Percentiles rank a stretch among this genome's conserved stretches.
Conservation (phyloP, 768 basidiomycete species). For the Tylopilus felleus region DNA sequence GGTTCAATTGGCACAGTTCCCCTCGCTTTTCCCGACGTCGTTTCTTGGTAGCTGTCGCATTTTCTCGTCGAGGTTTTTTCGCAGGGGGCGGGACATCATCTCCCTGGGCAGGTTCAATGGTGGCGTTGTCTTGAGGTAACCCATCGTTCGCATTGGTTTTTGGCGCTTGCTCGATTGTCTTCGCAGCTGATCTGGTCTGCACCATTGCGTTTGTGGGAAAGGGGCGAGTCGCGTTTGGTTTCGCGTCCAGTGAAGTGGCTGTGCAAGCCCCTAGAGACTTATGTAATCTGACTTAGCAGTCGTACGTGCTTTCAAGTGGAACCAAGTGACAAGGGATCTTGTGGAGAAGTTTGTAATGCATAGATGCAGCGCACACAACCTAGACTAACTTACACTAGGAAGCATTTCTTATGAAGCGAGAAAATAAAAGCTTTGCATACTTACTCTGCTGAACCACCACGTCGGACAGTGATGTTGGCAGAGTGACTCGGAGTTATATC, state of each 20-base stretch:
- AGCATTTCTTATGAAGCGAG: too few species aligned
- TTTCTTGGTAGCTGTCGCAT: background rate
- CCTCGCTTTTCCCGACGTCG: background rate
- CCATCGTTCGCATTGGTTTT: background rate
- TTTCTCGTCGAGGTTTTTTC: background rate
- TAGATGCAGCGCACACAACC: too few species aligned
- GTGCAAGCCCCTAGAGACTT: background rate
- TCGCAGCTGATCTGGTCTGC: background rate
- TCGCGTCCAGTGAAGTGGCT: background rate
- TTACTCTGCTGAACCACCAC: background rate
- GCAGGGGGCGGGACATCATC: background rate
- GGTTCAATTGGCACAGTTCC: constrained; percentile 1
- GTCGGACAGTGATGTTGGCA: background rate
- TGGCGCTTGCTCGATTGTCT: background rate
- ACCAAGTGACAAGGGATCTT: too few species aligned
- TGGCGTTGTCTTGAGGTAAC: background rate
- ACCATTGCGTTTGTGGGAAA: background rate
- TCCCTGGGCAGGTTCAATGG: background rate
- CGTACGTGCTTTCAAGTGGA: too few species aligned
- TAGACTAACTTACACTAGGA: too few species aligned
- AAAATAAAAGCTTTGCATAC: too few species aligned
- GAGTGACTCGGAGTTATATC: background rate
- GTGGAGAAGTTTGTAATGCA: too few species aligned
- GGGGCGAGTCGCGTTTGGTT: background rate
- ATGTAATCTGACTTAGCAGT: too few species aligned